Evolutionary conservation across 2,329 filamentous ascomycete species (phyloP), one percentile per base, ranked within the genome.

Genomic region (Hypoxylon sp.): DNA sequence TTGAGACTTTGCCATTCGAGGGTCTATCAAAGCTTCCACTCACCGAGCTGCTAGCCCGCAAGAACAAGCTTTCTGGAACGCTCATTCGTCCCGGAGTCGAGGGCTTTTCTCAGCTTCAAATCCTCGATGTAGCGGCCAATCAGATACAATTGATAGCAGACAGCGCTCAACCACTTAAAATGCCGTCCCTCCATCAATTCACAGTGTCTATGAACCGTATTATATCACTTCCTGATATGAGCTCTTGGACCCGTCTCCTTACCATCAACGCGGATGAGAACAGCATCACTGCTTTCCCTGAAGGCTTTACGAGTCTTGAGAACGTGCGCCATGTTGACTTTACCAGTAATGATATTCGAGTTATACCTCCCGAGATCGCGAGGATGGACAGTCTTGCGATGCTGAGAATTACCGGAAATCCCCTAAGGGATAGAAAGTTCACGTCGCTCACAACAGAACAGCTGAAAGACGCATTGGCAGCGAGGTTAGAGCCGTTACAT

Each of bases 341-440:
- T 71, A 92, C 92, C 0, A 90, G 91, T 72, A 99, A 99, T 75
- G 89, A 96, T 70, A 89, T 99, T 52, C 89, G 88, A 1, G 83
- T 88, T 11, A 79, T 99, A 6, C 92, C 96, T 31, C 86, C 93
- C 0, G 90, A 89, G 70, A 88, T 98, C 64, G 92, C 91, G 4
- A 83, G 88, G 27, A 97, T 98, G 93, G 89, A 93, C 5, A 89
- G 82, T 48, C 82, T 99, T 8, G 86, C 89, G 19, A 90, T 90
- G 76, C 86, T 98, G 46, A 89, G 91, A 3, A 84, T 99, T 32
- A 90, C 90, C 47, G 94, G 93, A n/a, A 99, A 99, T 75, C 96
- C 96, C 0, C 82, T 99, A 13, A 87, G 92, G 13, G 94, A 98
- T 77, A 94, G 92, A 77, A 97, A 94, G 77, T 93, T 96, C 72